Conservation (phyloP, 352 stramenopile genomes). For the Phytophthora sp. region DNA sequence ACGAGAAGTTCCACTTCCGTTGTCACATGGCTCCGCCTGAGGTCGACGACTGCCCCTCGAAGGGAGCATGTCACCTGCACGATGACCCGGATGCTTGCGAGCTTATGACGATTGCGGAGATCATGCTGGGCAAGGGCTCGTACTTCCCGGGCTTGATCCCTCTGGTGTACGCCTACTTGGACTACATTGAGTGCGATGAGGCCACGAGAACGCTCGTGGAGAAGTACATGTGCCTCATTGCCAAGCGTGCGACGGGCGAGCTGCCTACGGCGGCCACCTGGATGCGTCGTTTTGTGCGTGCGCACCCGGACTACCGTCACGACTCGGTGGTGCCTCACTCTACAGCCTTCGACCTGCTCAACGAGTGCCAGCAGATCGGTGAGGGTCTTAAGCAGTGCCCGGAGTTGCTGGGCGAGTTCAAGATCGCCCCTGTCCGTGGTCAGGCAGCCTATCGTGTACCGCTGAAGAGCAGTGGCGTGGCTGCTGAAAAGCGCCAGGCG, state of each 20-base stretch:
- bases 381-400: slow-evolving; percentile 92
- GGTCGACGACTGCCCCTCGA: slow-evolving; percentile 62
- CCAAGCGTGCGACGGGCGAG: slow-evolving; percentile 94
- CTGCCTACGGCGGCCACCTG: slow-evolving; percentile 96
- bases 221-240: slow-evolving; percentile 91
- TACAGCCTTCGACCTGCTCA: slow-evolving; percentile 94
- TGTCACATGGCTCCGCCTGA: slow-evolving; percentile 93
- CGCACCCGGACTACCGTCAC: slow-evolving; percentile 95
- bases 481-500: slow-evolving; percentile 69
- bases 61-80: slow-evolving; percentile 53
- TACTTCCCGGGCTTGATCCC: slow-evolving; percentile 98
- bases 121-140: slow-evolving; percentile 95
- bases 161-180: slow-evolving; percentile 96
- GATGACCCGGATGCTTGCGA: slow-evolving; percentile 80
- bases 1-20: slow-evolving; percentile 98
- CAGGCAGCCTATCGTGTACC: slow-evolving; percentile 93
- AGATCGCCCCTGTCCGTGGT: slow-evolving; percentile 92
- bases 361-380: slow-evolving; percentile 96
- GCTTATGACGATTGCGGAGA: slow-evolving; percentile 98
- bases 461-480: slow-evolving; percentile 90
- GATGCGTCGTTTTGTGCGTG: slow-evolving; percentile 96
- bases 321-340: slow-evolving; percentile 92
- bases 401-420: slow-evolving; percentile 93
- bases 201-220: slow-evolving; percentile 79
- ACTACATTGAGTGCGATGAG: slow-evolving; percentile 97